Conservation (phyloP, 768 basidiomycete species). For the Ramaria rubella region DNA sequence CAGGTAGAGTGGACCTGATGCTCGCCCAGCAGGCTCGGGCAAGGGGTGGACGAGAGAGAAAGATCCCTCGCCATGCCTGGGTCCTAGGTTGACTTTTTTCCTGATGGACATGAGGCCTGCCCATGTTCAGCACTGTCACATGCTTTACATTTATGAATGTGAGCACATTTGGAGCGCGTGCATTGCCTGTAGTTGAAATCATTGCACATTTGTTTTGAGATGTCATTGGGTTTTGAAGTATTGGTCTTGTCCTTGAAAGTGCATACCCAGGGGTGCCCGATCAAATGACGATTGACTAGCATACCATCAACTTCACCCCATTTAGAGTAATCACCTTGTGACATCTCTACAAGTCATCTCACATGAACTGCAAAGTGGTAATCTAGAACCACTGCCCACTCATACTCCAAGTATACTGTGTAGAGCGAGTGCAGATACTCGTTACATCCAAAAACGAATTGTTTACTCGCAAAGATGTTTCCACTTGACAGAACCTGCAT, state of each 20-base stretch:
- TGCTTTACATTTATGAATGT: not conserved
- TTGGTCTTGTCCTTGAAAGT: not conserved
- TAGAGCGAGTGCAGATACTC: not conserved
- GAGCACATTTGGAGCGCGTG: not conserved
- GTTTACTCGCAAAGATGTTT: not conserved
- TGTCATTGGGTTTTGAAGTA: not conserved
- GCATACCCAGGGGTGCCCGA: not conserved
- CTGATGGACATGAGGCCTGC: not conserved
- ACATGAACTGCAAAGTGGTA: conserved; percentile 1
- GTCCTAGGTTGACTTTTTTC: not conserved
- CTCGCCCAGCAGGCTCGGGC: not conserved
- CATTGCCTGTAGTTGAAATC: not conserved
- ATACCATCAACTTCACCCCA: not conserved
- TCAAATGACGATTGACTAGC: not conserved
- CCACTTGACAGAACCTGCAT: not conserved
- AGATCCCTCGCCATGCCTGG: not conserved
- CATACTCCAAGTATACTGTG: not conserved
- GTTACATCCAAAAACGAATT: not conserved
- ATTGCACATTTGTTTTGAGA: not conserved
- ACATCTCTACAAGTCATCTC: not conserved
- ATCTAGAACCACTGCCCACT: not conserved
- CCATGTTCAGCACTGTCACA: not conserved
- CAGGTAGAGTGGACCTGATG: not conserved
- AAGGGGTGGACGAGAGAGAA: not conserved
- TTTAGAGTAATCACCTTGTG: not conserved